Base-by-base conservation (phyloP, 495 filamentous ascomycete genomes). In the Daldinia grandis region DNA sequence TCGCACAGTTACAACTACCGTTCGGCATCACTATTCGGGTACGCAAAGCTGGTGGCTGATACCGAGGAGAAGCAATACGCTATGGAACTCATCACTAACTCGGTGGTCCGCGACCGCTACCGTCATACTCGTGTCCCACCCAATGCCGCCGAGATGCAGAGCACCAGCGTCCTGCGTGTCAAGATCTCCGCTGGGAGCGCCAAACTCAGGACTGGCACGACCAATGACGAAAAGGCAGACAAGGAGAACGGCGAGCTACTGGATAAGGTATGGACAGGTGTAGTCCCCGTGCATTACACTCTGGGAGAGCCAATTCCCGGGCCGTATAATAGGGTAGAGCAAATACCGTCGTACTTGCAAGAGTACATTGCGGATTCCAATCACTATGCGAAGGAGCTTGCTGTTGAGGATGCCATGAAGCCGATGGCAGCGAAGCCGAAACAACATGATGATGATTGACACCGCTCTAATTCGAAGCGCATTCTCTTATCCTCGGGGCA, bases 1-100 rank as follows among this genome's bases (percentile, higher is more conserved):
- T 82, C 84, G 21, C 92, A 97, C 82, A 92, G 86, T 76, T 94
- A 92, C 83, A 97, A 97, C 82, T 97, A 95, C 81, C 93, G 93
- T 73, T 92, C 90, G 44, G 93, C 91, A 6, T 79, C 92, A 15
- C 83, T 96, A 27, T 92, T 94, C 74, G 94, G 94, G 5, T 87
- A 88, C 74, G 94, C 92, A 12, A 79, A 72, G 1, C 74, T 91
- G 9, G 92, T 97, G 21, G 86, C 84, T 15, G 86, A 89, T 59
- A 75, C 78, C 2, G 86, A 83, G 6, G 94, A 97, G 77, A 94
- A 95, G 76, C 77, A 92, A 5, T 97, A 86, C 81, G 94, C 94
- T 1, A 92, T 98, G 90, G 79, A 91, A 66, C 79, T 92, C 24
- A 87, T 98, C 69, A 97, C 94, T 5, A 86, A 97, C 76, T 83